Conservation (phyloP, 108 stramenopile species). For the Seminavis robusta region DNA sequence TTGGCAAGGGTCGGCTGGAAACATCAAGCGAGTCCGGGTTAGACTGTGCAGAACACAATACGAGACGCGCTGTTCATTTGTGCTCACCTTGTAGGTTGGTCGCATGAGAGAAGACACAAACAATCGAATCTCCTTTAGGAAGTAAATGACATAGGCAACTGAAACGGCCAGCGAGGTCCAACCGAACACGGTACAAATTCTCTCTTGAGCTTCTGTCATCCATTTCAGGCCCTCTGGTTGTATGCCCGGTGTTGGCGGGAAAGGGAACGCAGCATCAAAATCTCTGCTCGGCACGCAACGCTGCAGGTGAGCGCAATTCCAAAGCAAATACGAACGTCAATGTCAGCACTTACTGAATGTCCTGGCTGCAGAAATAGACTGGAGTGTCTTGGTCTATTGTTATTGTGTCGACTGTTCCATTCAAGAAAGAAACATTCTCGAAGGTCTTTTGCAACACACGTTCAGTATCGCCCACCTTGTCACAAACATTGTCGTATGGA, state of each 20-base stretch:
- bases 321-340: too few relatives aligned
- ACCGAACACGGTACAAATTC: slow-evolving; percentile 49
- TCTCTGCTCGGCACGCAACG: too few relatives aligned
- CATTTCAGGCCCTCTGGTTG: slow-evolving; percentile 33
- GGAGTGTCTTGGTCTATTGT: slow-evolving; percentile 20
- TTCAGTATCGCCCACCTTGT: neutral
- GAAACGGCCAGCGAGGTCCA: slow-evolving; percentile 35
- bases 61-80: too few relatives aligned
- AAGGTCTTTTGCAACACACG: neutral
- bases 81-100: too few relatives aligned
- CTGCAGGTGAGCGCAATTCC: too few relatives aligned
- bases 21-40: too few relatives aligned
- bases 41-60: too few relatives aligned
- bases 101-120: slow-evolving; percentile 21
- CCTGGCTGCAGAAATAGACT: slow-evolving; percentile 43
- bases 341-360: too few relatives aligned
- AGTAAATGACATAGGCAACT: slow-evolving; percentile 29
- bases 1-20: slow-evolving; percentile 43
- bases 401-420: slow-evolving; percentile 4
- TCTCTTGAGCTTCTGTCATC: slow-evolving; percentile 56
- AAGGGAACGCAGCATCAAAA: slow-evolving; percentile 25
- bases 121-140: slow-evolving; percentile 28
- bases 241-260: slow-evolving; percentile 42
- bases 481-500: slow-evolving; percentile 64
- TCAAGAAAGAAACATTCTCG: neutral